Evolutionary conservation across 495 filamentous ascomycete species (phyloP).

Genomic region (Amniculicola lignicola): DNA sequence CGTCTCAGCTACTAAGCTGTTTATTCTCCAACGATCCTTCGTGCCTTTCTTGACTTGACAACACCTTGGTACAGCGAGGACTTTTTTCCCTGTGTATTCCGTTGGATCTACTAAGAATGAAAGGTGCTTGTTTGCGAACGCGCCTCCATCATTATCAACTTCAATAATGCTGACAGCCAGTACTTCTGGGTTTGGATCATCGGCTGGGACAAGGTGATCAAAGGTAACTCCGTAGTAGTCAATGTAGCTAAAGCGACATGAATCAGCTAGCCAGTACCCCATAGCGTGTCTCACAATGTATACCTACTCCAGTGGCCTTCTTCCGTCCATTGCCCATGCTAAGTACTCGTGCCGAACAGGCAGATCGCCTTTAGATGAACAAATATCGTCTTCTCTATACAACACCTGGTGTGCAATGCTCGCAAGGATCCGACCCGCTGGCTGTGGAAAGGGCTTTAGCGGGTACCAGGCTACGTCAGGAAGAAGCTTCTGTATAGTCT

Average conservation of each 20-base stretch:
- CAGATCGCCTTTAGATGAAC: conserved; percentile 17
- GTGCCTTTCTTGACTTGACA: conserved; percentile 45
- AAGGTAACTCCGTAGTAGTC: conserved; percentile 29
- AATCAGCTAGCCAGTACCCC: neutral
- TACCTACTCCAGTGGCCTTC: conserved; percentile 21
- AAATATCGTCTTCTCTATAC: conserved; percentile 17
- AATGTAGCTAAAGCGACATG: conserved; percentile 22
- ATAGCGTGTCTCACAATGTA: neutral
- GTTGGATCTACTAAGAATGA: conserved; percentile 37
- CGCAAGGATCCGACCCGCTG: conserved; percentile 17
- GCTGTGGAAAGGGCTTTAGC: conserved; percentile 16
- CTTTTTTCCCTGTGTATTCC: conserved; percentile 43
- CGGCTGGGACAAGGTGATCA: conserved; percentile 22
- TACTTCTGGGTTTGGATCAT: conserved; percentile 26
- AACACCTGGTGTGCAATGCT: conserved; percentile 22
- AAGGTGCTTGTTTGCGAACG: conserved; percentile 37
- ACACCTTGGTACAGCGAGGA: conserved; percentile 43
- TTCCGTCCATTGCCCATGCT: conserved; percentile 27
- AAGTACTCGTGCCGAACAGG: conserved; percentile 22
- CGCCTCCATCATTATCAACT: conserved; percentile 29
- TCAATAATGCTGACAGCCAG: conserved; percentile 22
- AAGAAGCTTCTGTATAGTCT: conserved; percentile 28
- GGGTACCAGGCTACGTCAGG: conserved; percentile 16
- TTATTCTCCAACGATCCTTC: conserved; percentile 32
- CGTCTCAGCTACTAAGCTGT: conserved; percentile 15